phyloP scores from a whole-genome alignment of 208 protist species.

The Leishmania tarentolae region DNA sequence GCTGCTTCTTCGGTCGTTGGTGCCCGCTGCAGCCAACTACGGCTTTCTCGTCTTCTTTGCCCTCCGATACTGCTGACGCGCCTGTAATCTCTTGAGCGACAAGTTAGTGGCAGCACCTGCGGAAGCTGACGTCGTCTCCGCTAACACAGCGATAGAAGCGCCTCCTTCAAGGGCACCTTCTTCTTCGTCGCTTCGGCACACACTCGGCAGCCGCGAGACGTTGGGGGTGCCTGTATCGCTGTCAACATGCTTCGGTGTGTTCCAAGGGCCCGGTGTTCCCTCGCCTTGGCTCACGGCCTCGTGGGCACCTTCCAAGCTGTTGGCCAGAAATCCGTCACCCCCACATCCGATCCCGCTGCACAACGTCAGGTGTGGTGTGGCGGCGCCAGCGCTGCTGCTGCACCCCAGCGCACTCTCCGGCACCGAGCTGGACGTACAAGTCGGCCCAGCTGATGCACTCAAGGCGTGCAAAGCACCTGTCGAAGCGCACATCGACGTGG shows the following conservation, averaged over 20 bases:
- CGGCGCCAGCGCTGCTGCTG: constrained; percentile 4
- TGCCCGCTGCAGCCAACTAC: not conserved
- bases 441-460: not conserved
- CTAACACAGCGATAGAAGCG: not conserved
- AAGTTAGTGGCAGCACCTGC: not conserved
- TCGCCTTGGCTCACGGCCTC: not conserved
- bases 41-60: constrained; percentile 1
- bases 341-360: not conserved
- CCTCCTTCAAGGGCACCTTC: not conserved
- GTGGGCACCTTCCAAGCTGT: not conserved
- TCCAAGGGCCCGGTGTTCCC: not conserved
- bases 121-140: not conserved
- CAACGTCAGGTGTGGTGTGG: constrained; percentile 6
- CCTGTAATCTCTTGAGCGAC: constrained; percentile 5
- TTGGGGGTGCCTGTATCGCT: not conserved
- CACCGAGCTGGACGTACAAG: not conserved
- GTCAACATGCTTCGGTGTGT: not conserved
- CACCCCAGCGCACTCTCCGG: constrained; percentile 9
- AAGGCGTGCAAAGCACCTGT: not conserved
- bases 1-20: not conserved
- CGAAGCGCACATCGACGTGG: not conserved
- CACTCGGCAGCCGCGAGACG: not conserved
- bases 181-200: not conserved
- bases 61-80: constrained; percentile 12
- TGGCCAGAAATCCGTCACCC: not conserved